phyloP scores from a whole-genome alignment of 768 basidiomycete species.

The Pulveroboletus frians region DNA sequence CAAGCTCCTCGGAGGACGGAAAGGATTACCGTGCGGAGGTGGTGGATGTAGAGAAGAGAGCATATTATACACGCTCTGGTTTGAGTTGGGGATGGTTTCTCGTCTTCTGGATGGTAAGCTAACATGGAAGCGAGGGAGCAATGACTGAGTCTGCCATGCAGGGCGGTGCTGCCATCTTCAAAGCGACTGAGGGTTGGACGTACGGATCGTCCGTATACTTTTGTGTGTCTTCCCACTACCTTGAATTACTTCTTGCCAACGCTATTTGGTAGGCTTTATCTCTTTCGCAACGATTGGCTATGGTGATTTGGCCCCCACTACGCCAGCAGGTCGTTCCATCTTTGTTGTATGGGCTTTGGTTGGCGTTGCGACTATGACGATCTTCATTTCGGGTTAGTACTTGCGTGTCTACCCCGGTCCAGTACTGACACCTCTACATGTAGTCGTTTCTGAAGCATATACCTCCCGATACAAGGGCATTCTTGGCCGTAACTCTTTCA shows the following conservation, averaged over 20 bases:
- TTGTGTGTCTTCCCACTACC: constrained; percentile 40
- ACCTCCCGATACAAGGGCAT: constrained; percentile 59
- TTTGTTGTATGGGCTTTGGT: constrained; percentile 77
- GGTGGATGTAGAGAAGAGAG: constrained; percentile 44
- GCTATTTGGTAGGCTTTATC: constrained; percentile 48
- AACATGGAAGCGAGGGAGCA: background rate
- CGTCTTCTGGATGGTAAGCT: constrained; percentile 69
- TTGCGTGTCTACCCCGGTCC: background rate
- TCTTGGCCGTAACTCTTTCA: constrained; percentile 43
- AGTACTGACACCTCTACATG: background rate
- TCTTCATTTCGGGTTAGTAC: constrained; percentile 59
- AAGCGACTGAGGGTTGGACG: constrained; percentile 61
- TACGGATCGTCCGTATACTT: constrained; percentile 67
- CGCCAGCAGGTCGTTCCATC: constrained; percentile 66
- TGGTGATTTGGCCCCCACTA: constrained; percentile 56
- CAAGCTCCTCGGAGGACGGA: constrained; percentile 3
- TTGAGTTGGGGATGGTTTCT: constrained; percentile 61
- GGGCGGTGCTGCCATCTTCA: constrained; percentile 69
- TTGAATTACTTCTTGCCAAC: background rate
- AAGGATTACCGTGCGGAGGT: constrained; percentile 19
- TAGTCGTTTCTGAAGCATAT: constrained; percentile 65
- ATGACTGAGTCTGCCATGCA: constrained; percentile 19
- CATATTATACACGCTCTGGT: constrained; percentile 50
- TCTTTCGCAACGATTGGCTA: constrained; percentile 74
- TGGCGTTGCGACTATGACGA: constrained; percentile 72